Evolutionary conservation across 2,329 filamentous ascomycete species (phyloP).

Genomic region (Cladophialophora carrionii): DNA sequence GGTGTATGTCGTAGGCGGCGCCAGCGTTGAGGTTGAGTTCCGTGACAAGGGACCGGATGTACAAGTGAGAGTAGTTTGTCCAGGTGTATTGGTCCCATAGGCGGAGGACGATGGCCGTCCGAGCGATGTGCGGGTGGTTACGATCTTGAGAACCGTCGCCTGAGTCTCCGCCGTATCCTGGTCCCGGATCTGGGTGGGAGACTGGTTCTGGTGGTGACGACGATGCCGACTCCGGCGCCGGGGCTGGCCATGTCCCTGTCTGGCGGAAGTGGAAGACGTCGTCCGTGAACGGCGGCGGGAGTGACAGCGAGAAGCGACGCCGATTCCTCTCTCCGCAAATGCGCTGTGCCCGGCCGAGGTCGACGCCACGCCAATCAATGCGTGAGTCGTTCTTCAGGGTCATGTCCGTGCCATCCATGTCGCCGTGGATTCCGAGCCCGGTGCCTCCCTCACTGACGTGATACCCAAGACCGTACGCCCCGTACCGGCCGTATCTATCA

Average conservation of each 20-base stretch:
- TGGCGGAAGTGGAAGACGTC: slow-evolving; percentile 1
- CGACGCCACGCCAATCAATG: neutral
- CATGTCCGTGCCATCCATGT: slow-evolving; percentile 4
- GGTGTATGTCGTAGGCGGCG: slow-evolving; percentile 1
- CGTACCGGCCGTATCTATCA: slow-evolving; percentile 3
- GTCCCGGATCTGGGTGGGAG: no score
- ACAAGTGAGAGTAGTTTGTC: slow-evolving; percentile 4
- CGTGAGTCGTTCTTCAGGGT: slow-evolving; percentile 2
- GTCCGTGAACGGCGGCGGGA: neutral
- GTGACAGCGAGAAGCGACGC: neutral
- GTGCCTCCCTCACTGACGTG: neutral
- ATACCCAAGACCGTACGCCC: neutral
- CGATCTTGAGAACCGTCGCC: neutral
- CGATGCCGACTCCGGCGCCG: neutral
- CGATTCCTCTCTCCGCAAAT: slow-evolving; percentile 1
- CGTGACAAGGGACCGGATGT: slow-evolving; percentile 2
- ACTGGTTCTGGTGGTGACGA: neutral
- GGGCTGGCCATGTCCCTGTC: neutral
- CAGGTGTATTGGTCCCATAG: slow-evolving; percentile 5
- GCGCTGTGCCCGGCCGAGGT: slow-evolving; percentile 5
- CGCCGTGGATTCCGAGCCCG: slow-evolving; percentile 1
- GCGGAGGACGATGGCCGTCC: slow-evolving; percentile 4
- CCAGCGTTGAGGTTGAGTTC: slow-evolving; percentile 2
- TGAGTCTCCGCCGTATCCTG: neutral
- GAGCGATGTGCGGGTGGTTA: neutral